Evolutionary conservation across 2,329 filamentous ascomycete species (phyloP).

Genomic region (Parastagonospora nodorum): DNA sequence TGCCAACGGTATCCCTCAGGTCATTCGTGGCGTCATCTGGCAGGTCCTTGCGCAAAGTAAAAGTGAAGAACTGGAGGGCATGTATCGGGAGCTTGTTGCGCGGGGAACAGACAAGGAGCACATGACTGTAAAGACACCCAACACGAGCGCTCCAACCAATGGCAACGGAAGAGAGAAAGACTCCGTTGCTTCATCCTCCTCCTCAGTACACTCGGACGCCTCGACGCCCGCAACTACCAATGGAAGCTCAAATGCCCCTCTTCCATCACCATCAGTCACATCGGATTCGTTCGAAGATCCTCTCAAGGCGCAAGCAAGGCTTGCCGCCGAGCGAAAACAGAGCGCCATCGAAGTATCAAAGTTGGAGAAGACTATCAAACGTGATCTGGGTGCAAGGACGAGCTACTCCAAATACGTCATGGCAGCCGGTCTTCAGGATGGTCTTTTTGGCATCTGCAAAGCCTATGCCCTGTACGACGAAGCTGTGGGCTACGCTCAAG

Average conservation of each 20-base stretch:
- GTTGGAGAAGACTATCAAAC: slow-evolving; percentile 88
- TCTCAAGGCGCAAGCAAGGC: slow-evolving; percentile 67
- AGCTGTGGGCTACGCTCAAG: slow-evolving; percentile 92
- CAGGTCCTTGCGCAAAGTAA: slow-evolving; percentile 96
- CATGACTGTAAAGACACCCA: slow-evolving; percentile 29
- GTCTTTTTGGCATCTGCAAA: slow-evolving; percentile 94
- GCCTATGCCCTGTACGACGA: slow-evolving; percentile 96
- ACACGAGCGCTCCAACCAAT: slow-evolving; percentile 54
- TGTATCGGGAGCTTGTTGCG: slow-evolving; percentile 81
- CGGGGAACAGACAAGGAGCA: slow-evolving; percentile 80
- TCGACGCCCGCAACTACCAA: slow-evolving; percentile 66
- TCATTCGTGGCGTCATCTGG: slow-evolving; percentile 98
- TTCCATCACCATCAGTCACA: slow-evolving; percentile 60
- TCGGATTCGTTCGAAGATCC: slow-evolving; percentile 63
- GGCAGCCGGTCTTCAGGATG: slow-evolving; percentile 88
- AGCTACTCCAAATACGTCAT: slow-evolving; percentile 97
- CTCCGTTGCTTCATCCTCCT: slow-evolving; percentile 75
- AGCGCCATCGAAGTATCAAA: slow-evolving; percentile 75
- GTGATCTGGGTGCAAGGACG: slow-evolving; percentile 88
- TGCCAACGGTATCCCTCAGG: slow-evolving; percentile 88
- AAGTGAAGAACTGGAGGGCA: slow-evolving; percentile 82
- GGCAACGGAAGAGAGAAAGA: slow-evolving; percentile 66
- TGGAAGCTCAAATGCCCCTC: slow-evolving; percentile 40
- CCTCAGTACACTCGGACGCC: slow-evolving; percentile 79
- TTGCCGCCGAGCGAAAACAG: slow-evolving; percentile 72